These are phyloP conservation scores for Kwoniella shivajii DNA, from an alignment of 1,284 basidiomycete genomes.

Conservation along the genomic window DNA sequence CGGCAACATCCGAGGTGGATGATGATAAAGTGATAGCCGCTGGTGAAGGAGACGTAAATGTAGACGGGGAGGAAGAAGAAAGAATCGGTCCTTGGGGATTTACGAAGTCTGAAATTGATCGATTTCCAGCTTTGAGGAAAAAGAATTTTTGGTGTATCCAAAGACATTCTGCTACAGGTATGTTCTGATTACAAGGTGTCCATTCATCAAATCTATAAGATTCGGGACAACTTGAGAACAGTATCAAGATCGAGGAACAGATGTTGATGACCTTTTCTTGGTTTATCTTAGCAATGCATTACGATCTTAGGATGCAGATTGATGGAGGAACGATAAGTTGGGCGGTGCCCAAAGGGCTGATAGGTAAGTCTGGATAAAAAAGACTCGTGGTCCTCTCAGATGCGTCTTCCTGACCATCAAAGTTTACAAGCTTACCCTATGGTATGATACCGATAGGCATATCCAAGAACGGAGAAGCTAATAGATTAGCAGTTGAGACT, in stretches of 20 bases:
- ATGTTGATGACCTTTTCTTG: no score
- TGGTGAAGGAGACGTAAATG: not conserved
- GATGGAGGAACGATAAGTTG: constrained; percentile 38
- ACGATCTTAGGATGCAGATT: constrained; percentile 45
- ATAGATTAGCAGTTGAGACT: constrained; percentile 42
- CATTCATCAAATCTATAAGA: no score
- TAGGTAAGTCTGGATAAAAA: constrained; percentile 33
- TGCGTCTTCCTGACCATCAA: no score
- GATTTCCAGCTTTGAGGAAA: constrained; percentile 35
- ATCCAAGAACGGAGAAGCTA: constrained; percentile 30
- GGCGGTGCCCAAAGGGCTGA: constrained; percentile 44
- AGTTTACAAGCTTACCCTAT: no score
- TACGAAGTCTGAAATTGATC: constrained; percentile 23
- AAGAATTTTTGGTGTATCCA: constrained; percentile 49
- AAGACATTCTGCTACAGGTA: constrained; percentile 44
- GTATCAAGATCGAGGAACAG: no score
- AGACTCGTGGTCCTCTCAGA: no score
- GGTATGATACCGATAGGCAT: no score
- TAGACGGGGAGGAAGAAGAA: constrained; percentile 1
- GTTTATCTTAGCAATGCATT: constrained; percentile 35
- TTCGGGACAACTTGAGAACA: no score
- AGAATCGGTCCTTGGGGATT: constrained; percentile 27
- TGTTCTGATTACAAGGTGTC: not conserved
- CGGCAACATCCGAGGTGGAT: no score
- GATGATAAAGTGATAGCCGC: no score